Conservation (phyloP, 495 filamentous ascomycete genomes). For the Copromyces sp. region DNA sequence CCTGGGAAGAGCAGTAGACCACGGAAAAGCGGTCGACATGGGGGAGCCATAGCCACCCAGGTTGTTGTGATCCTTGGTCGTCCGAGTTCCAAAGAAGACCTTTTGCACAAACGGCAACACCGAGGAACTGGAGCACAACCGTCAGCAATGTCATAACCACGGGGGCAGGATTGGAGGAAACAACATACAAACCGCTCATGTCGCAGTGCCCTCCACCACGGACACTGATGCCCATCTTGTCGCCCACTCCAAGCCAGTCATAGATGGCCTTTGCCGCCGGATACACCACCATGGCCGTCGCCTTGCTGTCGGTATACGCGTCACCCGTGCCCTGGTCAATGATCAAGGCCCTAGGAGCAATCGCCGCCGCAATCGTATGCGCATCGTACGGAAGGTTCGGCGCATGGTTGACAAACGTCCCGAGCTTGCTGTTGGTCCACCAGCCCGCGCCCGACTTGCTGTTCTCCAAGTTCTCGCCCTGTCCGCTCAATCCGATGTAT, state of each 20-base stretch:
- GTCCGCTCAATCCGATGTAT: slow-evolving; percentile 40
- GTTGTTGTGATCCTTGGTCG: slow-evolving; percentile 37
- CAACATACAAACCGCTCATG: slow-evolving; percentile 37
- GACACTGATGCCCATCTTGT: slow-evolving; percentile 41
- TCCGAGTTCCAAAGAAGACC: slow-evolving; percentile 36
- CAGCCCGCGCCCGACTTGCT: slow-evolving; percentile 43
- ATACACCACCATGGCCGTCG: slow-evolving; percentile 38
- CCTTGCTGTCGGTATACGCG: slow-evolving; percentile 42
- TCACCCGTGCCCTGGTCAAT: slow-evolving; percentile 42
- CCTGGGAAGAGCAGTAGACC: slow-evolving; percentile 32
- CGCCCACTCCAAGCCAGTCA: slow-evolving; percentile 38
- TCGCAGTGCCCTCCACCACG: slow-evolving; percentile 41
- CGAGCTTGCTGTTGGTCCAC: slow-evolving; percentile 39
- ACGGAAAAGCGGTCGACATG: slow-evolving; percentile 38
- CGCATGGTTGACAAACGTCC: slow-evolving; percentile 39
- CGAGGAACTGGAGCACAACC: slow-evolving; percentile 25
- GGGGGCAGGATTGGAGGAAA: background rate
- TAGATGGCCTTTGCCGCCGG: slow-evolving; percentile 43
- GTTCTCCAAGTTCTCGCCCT: slow-evolving; percentile 46
- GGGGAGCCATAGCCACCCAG: slow-evolving; percentile 36
- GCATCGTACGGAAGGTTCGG: slow-evolving; percentile 42
- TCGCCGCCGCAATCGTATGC: slow-evolving; percentile 43
- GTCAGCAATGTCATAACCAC: background rate
- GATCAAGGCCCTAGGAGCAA: slow-evolving; percentile 42
- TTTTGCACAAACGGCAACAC: slow-evolving; percentile 42